Base-by-base conservation (phyloP, 441 rosid species). In the Erodium texanum region DNA sequence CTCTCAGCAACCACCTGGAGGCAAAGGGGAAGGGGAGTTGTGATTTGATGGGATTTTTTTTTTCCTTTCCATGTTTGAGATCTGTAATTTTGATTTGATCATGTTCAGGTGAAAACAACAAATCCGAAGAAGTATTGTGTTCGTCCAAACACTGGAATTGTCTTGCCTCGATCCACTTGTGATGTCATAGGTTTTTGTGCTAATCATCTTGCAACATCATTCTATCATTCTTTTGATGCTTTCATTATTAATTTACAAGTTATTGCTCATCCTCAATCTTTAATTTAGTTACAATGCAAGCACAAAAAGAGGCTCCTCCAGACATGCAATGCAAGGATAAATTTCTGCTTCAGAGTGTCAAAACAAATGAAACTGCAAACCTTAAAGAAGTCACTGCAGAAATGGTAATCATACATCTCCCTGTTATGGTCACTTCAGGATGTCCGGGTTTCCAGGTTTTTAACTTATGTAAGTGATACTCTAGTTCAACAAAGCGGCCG, bases 251-350 rank as follows among this genome's bases (percentile, higher is more conserved):
- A 43, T 43, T 43, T 43, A 43, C 50, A 10, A 11, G 3, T 2
- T 4, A 8, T 10, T 10, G 14, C 1, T 16, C 22, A 48, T 61
- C 34, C 38, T 18, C 29, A 36, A 23, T 19, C 43, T 20, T 76
- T 72, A 68, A 43, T 75, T 76, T 68, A 86, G 95, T 89, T 67
- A 85, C 95, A 6, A 86, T 89, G 95, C 95, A 89, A 86, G 92
- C 95, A 0, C 89, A 86, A 68, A 88, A 85, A 76, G 89, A 88
- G 77, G 81, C 85, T 66, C 94, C 92, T 77, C 18, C 78, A 10
- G 89, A 88, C 56, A 78, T 85, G 91, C 88, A 85, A 74, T 88
- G 94, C 84, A 83, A 81, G 81, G 94, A 88, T 73, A 88, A 88
- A 74, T 88, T 88, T 66, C 87, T 88, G 65, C 86, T 88, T 54